Evolutionary conservation across 768 basidiomycete species (phyloP).

Genomic region (Termitomyces sp.): DNA sequence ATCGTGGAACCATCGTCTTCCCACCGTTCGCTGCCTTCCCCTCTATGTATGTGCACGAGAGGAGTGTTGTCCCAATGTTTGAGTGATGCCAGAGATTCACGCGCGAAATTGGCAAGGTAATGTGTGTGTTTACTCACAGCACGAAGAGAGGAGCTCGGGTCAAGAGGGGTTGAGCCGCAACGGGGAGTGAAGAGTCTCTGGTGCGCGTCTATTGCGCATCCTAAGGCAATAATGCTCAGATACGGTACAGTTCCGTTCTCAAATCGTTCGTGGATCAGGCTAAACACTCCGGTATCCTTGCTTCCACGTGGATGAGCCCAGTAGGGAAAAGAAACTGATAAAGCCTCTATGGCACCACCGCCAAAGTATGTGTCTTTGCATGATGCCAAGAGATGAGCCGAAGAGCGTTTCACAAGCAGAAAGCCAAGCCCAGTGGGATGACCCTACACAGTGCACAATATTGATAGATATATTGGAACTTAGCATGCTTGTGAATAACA

Average conservation of each 20-base stretch:
- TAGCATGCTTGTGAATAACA: not conserved
- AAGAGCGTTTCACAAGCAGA: constrained; percentile 13
- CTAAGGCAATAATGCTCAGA: constrained; percentile 7
- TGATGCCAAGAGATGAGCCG: constrained; percentile 6
- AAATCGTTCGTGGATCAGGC: constrained; percentile 7
- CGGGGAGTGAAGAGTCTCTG: constrained; percentile 6
- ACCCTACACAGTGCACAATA: not conserved
- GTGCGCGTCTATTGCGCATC: constrained; percentile 8
- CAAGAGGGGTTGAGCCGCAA: not conserved
- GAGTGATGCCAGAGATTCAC: not conserved
- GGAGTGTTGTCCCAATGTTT: constrained; percentile 8
- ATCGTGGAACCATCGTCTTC: constrained; percentile 12
- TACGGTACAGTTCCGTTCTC: constrained; percentile 12
- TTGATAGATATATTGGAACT: not conserved
- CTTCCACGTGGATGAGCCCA: constrained; percentile 11
- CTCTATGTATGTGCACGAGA: constrained; percentile 9
- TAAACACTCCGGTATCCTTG: not conserved
- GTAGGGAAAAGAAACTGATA: constrained; percentile 9
- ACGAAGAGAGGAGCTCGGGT: constrained; percentile 2
- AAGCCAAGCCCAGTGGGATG: constrained; percentile 12
- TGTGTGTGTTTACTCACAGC: constrained; percentile 8
- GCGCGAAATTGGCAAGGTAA: constrained; percentile 1
- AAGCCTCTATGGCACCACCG: constrained; percentile 10
- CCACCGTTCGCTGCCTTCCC: constrained; percentile 10
- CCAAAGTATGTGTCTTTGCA: constrained; percentile 5